These are phyloP conservation scores for Mimosa bimucronata DNA, from an alignment of 306 rosid species.

Conservation along the genomic window DNA sequence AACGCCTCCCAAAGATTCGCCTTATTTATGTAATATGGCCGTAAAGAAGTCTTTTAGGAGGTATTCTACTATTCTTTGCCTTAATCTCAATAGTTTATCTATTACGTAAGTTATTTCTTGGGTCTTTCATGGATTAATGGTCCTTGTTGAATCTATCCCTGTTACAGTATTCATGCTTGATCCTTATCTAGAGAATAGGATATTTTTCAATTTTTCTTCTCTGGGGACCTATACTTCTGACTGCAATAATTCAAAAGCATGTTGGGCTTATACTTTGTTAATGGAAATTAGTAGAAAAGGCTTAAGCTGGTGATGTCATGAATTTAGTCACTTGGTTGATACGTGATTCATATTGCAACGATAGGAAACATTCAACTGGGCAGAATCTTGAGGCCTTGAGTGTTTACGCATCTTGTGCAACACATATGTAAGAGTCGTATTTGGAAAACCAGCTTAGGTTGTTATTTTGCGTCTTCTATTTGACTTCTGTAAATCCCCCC, in stretches of 20 bases:
- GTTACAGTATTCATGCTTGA: background rate
- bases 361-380: background rate
- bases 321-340: background rate
- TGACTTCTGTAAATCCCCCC: background rate
- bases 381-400: background rate
- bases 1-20: conserved; percentile 70
- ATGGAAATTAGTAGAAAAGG: background rate
- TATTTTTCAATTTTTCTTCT: background rate
- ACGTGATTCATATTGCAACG: background rate
- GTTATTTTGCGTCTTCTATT: background rate
- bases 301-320: background rate
- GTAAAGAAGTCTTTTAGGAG: conserved; percentile 67
- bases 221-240: background rate
- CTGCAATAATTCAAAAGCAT: background rate
- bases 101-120: background rate
- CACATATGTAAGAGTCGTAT: background rate
- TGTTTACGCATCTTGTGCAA: background rate
- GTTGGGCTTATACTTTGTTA: background rate
- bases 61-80: conserved; percentile 39
- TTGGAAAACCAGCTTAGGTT: background rate
- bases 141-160: background rate
- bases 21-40: conserved; percentile 81
- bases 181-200: background rate
- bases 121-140: background rate
- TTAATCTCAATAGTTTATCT: background rate